Base-by-base conservation (phyloP, 495 filamentous ascomycete genomes). In the Daldinia decipiens region DNA sequence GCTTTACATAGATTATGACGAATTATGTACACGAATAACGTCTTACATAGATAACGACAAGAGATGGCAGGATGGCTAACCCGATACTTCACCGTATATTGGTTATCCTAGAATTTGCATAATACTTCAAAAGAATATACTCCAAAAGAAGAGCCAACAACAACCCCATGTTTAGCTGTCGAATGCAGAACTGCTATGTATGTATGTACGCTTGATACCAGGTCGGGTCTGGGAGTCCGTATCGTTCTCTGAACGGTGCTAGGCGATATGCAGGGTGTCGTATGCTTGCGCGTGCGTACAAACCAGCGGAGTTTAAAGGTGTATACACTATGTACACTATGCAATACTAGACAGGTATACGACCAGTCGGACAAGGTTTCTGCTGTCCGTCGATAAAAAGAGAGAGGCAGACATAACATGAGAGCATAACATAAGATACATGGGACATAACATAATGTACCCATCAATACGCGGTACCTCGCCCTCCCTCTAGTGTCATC, bases 261-360 rank as follows among this genome's bases (percentile, higher is more conserved):
- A 60, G 72, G 67, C 70, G 63, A 71, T 71, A 77, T 77, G 75
- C 75, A 67, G 71, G 70, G 62, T 71, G 67, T 75, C 69, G 72
- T 73, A 75, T 73, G 70, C 62, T 68, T 58, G 70, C 70, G 70
- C 61, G 38, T 68, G 55, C 61, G 62, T 61, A 69, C 57, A 69
- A 62, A 57, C 70, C 51, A 68, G 69, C 70, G 70, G 70, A 68
- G 61, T 65, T 73, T 73, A 69, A 62, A 65, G 50, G 39, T 68
- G 63, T 62, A 61, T 56, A 19, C 59, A 63, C 70, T 71, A 67
- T 67, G 45, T 36, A 36, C 55, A 13, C 32, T 58, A 69, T 63
- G 58, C 65, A 56, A n/a, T 56, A 55, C 50, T 11, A 57, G 52
- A 62, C 52, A 62, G 60, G 65, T 68, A 67, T 56, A 65, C 63